Conservation (phyloP, 1,139 yeast species). For the Pichia sp. region DNA sequence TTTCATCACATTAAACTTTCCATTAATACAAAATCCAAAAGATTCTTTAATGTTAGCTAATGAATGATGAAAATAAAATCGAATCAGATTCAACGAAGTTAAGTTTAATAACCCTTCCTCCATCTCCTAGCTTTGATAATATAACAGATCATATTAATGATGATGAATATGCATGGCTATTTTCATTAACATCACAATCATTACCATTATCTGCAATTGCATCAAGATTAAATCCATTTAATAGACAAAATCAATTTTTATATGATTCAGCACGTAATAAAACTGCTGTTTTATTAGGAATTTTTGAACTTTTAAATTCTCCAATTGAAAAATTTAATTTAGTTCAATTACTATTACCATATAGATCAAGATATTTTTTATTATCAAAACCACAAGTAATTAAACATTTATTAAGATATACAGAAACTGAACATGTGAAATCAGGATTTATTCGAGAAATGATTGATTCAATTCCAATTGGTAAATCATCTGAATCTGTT, state of each 20-base stretch:
- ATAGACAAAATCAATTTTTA: not conserved
- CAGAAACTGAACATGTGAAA: conserved; percentile 3
- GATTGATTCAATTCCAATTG: conserved; percentile 9
- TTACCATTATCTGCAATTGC: conserved; percentile 6
- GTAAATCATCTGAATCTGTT: conserved; percentile 8
- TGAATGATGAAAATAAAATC: too few species aligned
- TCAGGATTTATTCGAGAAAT: conserved; percentile 5
- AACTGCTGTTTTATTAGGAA: not conserved
- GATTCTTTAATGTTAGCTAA: too few species aligned
- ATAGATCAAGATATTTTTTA: conserved; percentile 4
- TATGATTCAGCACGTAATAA: not conserved
- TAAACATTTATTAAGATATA: conserved; percentile 3
- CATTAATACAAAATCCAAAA: too few species aligned
- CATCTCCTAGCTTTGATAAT: not conserved
- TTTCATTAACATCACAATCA: conserved; percentile 1
- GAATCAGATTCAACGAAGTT: not conserved
- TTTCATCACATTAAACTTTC: too few species aligned
- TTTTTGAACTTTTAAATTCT: conserved; percentile 3
- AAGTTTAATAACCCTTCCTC: conserved; percentile 3
- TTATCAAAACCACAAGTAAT: conserved; percentile 8
- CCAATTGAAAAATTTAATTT: conserved; percentile 9
- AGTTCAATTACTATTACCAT: conserved; percentile 5
- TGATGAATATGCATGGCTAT: not conserved
- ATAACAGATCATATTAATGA: not conserved
- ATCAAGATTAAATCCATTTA: not conserved